Evolutionary conservation across 768 basidiomycete species (phyloP), one percentile per base, ranked within the genome.

Genomic region (Lentinula detonsa): DNA sequence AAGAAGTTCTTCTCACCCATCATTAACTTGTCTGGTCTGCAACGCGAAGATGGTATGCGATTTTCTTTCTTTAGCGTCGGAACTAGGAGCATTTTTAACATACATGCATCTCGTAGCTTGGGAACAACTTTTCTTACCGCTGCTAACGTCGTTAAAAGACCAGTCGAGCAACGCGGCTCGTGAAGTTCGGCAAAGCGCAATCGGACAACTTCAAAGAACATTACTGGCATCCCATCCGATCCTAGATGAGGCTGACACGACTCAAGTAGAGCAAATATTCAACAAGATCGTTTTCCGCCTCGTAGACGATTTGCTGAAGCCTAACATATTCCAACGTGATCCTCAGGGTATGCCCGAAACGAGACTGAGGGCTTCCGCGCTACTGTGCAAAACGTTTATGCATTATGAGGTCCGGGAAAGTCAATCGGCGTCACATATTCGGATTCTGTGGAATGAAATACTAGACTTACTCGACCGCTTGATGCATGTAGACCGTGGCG

Each of bases 371-470:
- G 95, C 91, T 4, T 90, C 88, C 33, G 91, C 90, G n/a, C 75
- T 98, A 60, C 78, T 97, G 37, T 97, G 95, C 81, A 97, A 97
- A 76, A 85, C 87, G 10, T 98, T 99, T 75, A 90, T 98, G 83
- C 93, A 96, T 66, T 90, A 94, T 61, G 89, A 94, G 64, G 79
- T 93, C 45, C 82, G 88, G 11, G 87, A 93, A 59, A 82, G 76
- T 50, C 78, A 81, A 63, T 75, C 74, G 10, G 76, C 81, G 46
- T 76, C 81, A 15, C 86, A 92, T 70, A 84, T 91, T 53, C 78
- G 85, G 39, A 78, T 90, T 33, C 70, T 95, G 46, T 98, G 96
- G 91, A 87, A 95, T 64, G 85, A 88, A 66, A 88, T 98, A 13
- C 75, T 99, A 60, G 95, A 96, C 68, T 77, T 92, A 59, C 79